Conservation (phyloP, 306 rosid genomes). For the Luffa aegyptiaca region DNA sequence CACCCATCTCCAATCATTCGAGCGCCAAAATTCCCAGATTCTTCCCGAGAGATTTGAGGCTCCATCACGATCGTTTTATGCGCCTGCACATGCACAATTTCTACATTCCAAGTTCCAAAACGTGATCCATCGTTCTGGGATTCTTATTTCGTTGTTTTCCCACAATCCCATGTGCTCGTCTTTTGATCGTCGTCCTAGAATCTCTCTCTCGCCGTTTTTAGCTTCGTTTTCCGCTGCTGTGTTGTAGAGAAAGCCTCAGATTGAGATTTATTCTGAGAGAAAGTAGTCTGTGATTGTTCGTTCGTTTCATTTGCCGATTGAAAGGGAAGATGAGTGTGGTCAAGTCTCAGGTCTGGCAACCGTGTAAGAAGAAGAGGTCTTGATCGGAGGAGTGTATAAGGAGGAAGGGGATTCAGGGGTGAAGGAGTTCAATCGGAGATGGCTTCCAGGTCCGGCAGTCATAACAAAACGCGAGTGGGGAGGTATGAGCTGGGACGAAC, state of each 20-base stretch:
- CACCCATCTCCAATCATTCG: not conserved
- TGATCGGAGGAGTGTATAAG: slow-evolving; percentile 10
- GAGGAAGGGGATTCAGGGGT: not conserved
- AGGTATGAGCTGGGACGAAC: slow-evolving; percentile 79
- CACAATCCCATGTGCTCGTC: not conserved
- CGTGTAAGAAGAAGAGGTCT: slow-evolving; percentile 86
- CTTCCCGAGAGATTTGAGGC: not conserved
- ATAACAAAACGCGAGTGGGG: slow-evolving; percentile 57
- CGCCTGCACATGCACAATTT: not conserved
- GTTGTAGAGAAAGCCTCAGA: not conserved
- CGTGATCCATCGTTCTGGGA: not conserved
- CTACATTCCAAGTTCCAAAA: not conserved
- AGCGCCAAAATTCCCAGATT: not conserved
- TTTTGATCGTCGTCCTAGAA: not conserved
- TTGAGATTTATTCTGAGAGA: not conserved
- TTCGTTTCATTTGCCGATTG: not conserved
- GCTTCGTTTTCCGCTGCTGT: not conserved
- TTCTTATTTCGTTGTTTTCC: not conserved
- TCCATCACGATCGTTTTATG: not conserved
- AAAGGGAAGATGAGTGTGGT: slow-evolving; percentile 42
- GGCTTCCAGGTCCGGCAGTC: slow-evolving; percentile 28
- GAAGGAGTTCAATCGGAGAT: slow-evolving; percentile 11
- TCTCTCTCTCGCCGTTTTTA: not conserved
- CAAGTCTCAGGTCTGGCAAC: slow-evolving; percentile 90
- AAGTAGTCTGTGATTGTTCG: not conserved